Percentiles rank a stretch among this genome's conserved stretches.
Conservation (phyloP, 2,329 filamentous ascomycete species). For the Xylariaceae sp. region DNA sequence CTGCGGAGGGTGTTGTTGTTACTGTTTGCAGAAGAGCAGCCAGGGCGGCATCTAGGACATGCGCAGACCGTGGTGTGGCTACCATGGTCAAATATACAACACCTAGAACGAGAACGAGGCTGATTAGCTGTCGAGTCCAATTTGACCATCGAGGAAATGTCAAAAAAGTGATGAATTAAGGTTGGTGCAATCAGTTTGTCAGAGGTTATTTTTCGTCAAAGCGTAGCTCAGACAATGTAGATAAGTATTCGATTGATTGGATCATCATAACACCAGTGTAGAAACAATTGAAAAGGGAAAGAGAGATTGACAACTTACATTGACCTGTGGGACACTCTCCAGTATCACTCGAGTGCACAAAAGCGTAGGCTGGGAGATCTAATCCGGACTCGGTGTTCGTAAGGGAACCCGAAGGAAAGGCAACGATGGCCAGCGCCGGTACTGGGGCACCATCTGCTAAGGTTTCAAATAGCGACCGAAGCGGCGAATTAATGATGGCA, state of each 20-base stretch:
- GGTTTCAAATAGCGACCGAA: constrained; percentile 62
- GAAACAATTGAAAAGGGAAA: constrained; percentile 9
- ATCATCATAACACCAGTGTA: constrained; percentile 71
- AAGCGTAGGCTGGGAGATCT: constrained; percentile 48
- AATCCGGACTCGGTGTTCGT: constrained; percentile 31
- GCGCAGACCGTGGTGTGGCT: constrained; percentile 31
- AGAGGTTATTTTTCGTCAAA: constrained; percentile 83
- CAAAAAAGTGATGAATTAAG: constrained; percentile 15
- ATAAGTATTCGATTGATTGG: constrained; percentile 84
- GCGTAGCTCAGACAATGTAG: constrained; percentile 98
- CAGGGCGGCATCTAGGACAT: constrained; percentile 38
- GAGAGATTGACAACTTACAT: constrained; percentile 60
- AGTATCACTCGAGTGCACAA: constrained; percentile 82
- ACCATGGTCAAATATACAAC: constrained; percentile 39
- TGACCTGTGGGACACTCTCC: constrained; percentile 85
- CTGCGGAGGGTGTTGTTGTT: constrained; percentile 26
- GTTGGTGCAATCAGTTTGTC: constrained; percentile 71
- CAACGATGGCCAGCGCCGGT: constrained; percentile 67
- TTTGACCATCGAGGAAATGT: not conserved
- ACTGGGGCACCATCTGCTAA: constrained; percentile 68
- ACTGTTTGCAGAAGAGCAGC: constrained; percentile 35
- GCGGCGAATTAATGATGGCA: constrained; percentile 60
- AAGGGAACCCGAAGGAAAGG: constrained; percentile 54
- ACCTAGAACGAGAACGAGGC: constrained; percentile 18
- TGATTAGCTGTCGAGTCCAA: constrained; percentile 16